Percentiles rank a stretch among this genome's conserved stretches.
Evolutionary conservation across 805 yeast genomes (phyloP).

Genomic region (Saccharomycopsis fibuligera): DNA sequence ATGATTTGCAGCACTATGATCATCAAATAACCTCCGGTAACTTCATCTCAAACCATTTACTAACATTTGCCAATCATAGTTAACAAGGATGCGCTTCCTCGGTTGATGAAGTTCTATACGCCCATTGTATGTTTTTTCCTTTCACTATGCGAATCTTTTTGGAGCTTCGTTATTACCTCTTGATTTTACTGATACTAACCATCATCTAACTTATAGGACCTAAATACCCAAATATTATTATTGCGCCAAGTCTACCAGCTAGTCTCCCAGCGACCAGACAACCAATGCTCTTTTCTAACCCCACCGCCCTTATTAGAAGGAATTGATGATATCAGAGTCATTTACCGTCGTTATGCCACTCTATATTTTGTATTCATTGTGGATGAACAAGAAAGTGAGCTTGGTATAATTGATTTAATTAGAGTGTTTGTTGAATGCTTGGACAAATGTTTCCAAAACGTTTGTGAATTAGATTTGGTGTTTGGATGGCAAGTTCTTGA

Average conservation of each 20-base stretch:
- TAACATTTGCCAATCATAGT: conserved; percentile 36
- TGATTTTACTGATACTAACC: not conserved
- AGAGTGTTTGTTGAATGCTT: conserved; percentile 96
- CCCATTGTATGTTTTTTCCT: conserved; percentile 45
- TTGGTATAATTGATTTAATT: conserved; percentile 87
- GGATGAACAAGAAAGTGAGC: conserved; percentile 91
- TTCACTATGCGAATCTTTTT: not conserved
- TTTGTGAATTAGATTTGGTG: conserved; percentile 93
- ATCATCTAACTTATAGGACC: conserved; percentile 37
- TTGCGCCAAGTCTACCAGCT: conserved; percentile 77
- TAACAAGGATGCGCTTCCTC: conserved; percentile 84
- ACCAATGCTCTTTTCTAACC: conserved; percentile 83
- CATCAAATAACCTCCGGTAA: not conserved
- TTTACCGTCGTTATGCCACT: conserved; percentile 91
- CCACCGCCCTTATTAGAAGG: conserved; percentile 73
- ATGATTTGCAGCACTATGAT: too few species aligned
- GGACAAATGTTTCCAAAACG: conserved; percentile 88
- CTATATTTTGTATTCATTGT: conserved; percentile 93
- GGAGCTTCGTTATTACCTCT: not conserved
- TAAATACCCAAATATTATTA: conserved; percentile 72
- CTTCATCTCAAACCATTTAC: conserved; percentile 1
- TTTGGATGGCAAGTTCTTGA: conserved; percentile 97
- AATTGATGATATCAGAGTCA: conserved; percentile 73
- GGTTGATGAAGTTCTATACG: conserved; percentile 86
- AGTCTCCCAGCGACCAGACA: conserved; percentile 60